Percentiles rank a stretch among this genome's conserved stretches.
phyloP scores from a whole-genome alignment of 805 yeast species.

The Kluyveromyces dobzhanskii region DNA sequence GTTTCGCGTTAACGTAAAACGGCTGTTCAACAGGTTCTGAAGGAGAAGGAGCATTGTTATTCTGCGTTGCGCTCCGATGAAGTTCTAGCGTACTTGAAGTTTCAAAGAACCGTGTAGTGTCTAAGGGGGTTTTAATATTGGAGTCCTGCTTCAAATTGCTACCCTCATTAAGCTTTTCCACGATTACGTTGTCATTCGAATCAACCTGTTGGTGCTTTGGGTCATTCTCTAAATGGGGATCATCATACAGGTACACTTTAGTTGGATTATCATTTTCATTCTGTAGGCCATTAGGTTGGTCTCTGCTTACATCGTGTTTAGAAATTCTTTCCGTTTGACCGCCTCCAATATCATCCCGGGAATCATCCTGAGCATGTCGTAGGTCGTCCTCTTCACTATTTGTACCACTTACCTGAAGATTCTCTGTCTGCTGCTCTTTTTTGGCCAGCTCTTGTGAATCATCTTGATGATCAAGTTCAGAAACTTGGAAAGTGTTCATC shows the following conservation, averaged over 20 bases:
- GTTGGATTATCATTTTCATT: slow-evolving; percentile 5
- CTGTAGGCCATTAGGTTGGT: neutral
- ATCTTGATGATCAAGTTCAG: neutral
- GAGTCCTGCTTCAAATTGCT: neutral
- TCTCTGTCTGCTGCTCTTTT: neutral
- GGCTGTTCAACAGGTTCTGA: slow-evolving; percentile 64
- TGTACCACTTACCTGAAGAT: neutral
- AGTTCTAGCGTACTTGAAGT: neutral
- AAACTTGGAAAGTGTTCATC: slow-evolving; percentile 2
- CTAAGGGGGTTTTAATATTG: neutral
- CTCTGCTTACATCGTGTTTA: neutral
- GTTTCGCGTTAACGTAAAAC: slow-evolving; percentile 95
- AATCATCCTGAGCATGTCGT: too few species aligned
- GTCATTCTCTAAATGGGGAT: slow-evolving; percentile 8
- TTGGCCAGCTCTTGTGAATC: neutral
- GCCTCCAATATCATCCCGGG: neutral
- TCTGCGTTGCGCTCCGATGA: slow-evolving; percentile 4
- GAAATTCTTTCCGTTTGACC: neutral
- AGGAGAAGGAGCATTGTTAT: neutral
- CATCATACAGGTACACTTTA: slow-evolving; percentile 16
- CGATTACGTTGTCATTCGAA: neutral
- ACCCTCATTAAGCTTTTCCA: neutral
- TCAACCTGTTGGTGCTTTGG: neutral
- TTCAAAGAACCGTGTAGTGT: neutral
- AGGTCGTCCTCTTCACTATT: too few species aligned